phyloP scores from a whole-genome alignment of 2,329 filamentous ascomycete genomes.

The Hymenoscyphus fructigenus region DNA sequence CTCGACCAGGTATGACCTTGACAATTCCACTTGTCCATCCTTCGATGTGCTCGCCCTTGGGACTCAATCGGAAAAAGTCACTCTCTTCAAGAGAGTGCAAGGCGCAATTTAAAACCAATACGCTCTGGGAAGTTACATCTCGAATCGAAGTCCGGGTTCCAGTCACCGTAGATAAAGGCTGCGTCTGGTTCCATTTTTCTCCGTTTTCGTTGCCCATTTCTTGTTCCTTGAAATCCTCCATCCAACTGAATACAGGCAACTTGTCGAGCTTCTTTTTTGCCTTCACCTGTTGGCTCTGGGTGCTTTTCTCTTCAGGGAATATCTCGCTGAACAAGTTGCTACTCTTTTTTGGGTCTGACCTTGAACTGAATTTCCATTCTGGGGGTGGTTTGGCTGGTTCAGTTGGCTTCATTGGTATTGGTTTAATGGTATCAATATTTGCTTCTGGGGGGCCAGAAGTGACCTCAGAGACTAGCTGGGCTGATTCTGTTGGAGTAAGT shows the following conservation, averaged over 20 bases:
- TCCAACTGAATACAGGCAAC: slow-evolving; percentile 33
- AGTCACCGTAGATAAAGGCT: background rate
- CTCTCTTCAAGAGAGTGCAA: slow-evolving; percentile 60
- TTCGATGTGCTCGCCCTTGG: slow-evolving; percentile 62
- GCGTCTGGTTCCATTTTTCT: slow-evolving; percentile 3
- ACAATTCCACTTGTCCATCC: slow-evolving; percentile 65
- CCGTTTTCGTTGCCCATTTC: background rate
- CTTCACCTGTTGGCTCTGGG: slow-evolving; percentile 7
- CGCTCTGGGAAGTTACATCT: slow-evolving; percentile 6
- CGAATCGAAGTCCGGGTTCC: background rate
- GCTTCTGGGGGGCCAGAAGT: background rate
- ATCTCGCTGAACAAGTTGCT: slow-evolving; percentile 47
- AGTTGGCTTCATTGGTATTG: background rate
- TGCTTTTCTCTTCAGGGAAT: slow-evolving; percentile 52
- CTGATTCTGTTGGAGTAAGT: background rate
- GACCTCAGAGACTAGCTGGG: background rate
- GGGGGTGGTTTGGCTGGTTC: background rate
- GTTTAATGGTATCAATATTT: background rate
- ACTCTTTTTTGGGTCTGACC: background rate
- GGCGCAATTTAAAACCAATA: slow-evolving; percentile 58
- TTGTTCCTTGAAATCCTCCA: slow-evolving; percentile 8
- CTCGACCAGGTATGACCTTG: slow-evolving; percentile 61
- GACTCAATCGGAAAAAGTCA: slow-evolving; percentile 70
- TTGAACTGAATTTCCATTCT: background rate
- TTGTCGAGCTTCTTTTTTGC: slow-evolving; percentile 25